Conservation (phyloP, 139 green algal genomes). For the Pleodorina starrii region DNA sequence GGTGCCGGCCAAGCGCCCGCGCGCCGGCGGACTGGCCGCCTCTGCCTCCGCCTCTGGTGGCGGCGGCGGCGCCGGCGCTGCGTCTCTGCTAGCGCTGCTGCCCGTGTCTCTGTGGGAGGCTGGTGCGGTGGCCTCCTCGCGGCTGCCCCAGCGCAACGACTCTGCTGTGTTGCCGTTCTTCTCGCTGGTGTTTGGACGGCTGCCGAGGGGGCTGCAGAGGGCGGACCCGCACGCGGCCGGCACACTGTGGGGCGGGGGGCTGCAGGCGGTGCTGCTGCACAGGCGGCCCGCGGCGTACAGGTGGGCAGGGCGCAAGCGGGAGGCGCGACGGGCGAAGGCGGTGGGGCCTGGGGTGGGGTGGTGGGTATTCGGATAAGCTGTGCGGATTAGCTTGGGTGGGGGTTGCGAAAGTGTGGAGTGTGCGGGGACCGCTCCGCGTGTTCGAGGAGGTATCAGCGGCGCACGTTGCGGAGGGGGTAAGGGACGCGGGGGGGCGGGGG, state of each 20-base stretch:
- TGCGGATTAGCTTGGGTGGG: no score
- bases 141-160: background rate
- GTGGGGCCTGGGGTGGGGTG: no score
- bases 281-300: background rate
- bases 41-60: background rate
- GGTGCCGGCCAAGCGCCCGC: no score
- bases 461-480: no score
- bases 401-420: no score
- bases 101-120: conserved; percentile 24
- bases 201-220: conserved; percentile 5
- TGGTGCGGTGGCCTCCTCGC: background rate
- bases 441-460: no score
- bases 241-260: conserved; percentile 16
- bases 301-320: no score
- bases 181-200: conserved; percentile 7
- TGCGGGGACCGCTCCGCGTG: no score
- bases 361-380: no score
- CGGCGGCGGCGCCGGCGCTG: background rate
- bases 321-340: no score
- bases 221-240: background rate
- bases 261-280: conserved; percentile 30
- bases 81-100: conserved; percentile 10
- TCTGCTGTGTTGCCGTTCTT: background rate
- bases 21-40: no score
- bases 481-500: no score